Evolutionary conservation across 2,329 filamentous ascomycete genomes (phyloP), one percentile per base, ranked within the genome.

Genomic region (Sporothrix brasiliensis): DNA sequence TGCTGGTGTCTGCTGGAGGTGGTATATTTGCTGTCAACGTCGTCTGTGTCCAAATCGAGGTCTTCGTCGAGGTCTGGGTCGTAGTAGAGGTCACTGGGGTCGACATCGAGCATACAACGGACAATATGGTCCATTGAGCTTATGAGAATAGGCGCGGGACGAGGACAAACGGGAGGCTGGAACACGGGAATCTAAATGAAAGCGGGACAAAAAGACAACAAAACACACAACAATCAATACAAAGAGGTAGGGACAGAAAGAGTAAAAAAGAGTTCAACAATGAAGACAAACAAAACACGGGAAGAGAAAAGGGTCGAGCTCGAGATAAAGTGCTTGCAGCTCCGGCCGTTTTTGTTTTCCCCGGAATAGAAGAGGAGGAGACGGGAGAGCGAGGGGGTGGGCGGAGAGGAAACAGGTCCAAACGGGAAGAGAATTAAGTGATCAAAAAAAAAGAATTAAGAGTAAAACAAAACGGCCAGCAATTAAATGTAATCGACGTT

Each of bases 51-150:
- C 11, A 47, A 11, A 11, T 58, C 34, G 16, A 49, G 52, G 4
- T 67, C 65, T 19, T 27, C 24, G 39, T 78, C 70, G 52, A 11
- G 39, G 9, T 67, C 65, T 19, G 19, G 41, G 39, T 78, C 70
- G 52, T 74, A 74, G 54, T 81, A 81, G 72, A 16, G 24, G 52
- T 77, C 77, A 53, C 81, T 81, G 72, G 79, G 77, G 75, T 85
- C 83, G 71, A 78, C 77, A 75, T 84, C 82, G 74, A 84, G 80
- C 80, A 89, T 82, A 77, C 87, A 88, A 75, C 81, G 84, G 77
- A 84, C 85, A 79, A 89, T 89, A 78, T 89, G 87, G 79, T 86
- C 86, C 87, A 89, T 89, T 66, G 56, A 44, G 67, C 21, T 49
- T 11, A 4, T 21, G 41, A 5, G 41, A 14, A 19, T 52, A 44